These are phyloP conservation scores for Fusarium lateritium DNA, from an alignment of 2,329 filamentous ascomycete genomes.

Conservation along the genomic window DNA sequence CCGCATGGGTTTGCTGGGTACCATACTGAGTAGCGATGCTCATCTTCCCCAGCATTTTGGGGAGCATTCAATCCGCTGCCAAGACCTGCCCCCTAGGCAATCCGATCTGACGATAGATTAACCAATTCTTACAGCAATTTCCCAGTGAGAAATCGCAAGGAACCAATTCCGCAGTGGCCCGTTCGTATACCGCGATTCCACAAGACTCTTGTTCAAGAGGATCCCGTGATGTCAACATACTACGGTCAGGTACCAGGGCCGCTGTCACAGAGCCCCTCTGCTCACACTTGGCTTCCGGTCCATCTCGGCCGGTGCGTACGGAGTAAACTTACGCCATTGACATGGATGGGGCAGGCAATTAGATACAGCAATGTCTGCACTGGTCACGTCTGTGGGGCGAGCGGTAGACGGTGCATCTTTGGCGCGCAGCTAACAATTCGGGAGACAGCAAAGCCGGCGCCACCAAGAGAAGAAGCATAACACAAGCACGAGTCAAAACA, in stretches of 20 bases:
- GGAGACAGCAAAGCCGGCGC: constrained; percentile 46
- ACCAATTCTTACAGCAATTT: constrained; percentile 8
- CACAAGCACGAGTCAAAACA: constrained; percentile 42
- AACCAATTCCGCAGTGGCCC: constrained; percentile 28
- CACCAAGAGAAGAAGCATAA: constrained; percentile 46
- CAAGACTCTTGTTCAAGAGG: constrained; percentile 19
- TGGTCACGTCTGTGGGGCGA: constrained; percentile 33
- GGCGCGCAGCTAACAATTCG: constrained; percentile 45
- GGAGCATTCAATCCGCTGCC: constrained; percentile 17
- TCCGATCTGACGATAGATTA: constrained; percentile 24
- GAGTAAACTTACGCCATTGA: constrained; percentile 36
- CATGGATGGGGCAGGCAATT: constrained; percentile 30
- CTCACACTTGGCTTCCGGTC: constrained; percentile 28
- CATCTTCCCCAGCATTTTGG: constrained; percentile 34
- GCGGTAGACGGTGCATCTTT: constrained; percentile 36
- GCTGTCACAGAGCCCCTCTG: constrained; percentile 19
- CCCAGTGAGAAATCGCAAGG: constrained; percentile 9
- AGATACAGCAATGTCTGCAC: constrained; percentile 20
- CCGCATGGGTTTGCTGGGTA: constrained; percentile 2
- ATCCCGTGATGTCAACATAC: constrained; percentile 25
- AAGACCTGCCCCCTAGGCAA: constrained; percentile 29
- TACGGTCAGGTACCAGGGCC: constrained; percentile 3
- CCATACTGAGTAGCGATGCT: constrained; percentile 17
- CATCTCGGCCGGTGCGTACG: constrained; percentile 46
- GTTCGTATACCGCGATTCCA: constrained; percentile 2